Evolutionary conservation across 208 protist genomes (phyloP), one percentile per base, ranked within the genome.

Genomic region (Entamoeba moshkovskii): DNA sequence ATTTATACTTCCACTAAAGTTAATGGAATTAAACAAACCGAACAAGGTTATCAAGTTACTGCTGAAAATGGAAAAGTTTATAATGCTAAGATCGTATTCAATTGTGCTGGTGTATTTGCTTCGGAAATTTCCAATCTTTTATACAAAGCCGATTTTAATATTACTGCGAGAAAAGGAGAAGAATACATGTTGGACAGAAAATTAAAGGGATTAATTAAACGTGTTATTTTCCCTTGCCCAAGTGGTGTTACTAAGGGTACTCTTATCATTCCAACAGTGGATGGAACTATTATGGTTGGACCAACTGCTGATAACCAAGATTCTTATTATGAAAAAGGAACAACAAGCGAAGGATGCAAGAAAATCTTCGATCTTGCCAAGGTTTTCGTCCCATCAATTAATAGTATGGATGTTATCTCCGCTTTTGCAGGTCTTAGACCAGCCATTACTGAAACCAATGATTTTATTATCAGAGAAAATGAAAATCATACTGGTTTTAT

Each of bases 231-330:
- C 94, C 66, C 47, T 16, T 33, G 42, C 29, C 49, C 73, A 44
- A 45, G 5, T 33, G 42, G 33, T 22, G 46, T 52, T 3, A 92
- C 94, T 22, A 95, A 95, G 42, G 94, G 94, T 38, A 93, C 92
- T n/a, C 49, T 95, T 5, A 45, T 95, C 18, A 93, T 95, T 29
- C 94, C 94, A 33, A 95, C 94, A 33, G 94, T 95, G 29, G 94
- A 95, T 85, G 93, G 93, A n/a, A 95, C 94, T 29, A 46, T 93
- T 16, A 66, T 95, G 52, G 93, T 93, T 25, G 94, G 94, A 29
- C 94, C 94, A 46, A 95, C 91, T 46, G 94, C 94, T 22, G 66
- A 94, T 1, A 49, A 91, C 29, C 22, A 45, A 46, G 38, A 93
- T 0, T 44, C 66, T 29, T 66, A 93, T 16, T 46, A 2, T 33